phyloP scores from a whole-genome alignment of 2,329 filamentous ascomycete genomes.

The Arthroderma sp. region DNA sequence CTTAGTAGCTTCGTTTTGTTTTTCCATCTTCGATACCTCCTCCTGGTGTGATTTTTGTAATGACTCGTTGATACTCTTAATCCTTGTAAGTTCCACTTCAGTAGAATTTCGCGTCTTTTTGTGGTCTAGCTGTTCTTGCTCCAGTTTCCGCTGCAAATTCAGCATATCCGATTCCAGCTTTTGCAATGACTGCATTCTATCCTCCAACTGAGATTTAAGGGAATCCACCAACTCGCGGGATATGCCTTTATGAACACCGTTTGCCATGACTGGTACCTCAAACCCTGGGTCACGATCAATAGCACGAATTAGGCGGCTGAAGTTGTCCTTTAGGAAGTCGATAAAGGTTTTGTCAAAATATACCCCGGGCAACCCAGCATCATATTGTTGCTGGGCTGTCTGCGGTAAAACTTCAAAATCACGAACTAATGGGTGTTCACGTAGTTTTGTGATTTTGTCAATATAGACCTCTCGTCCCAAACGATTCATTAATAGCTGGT shows the following conservation, averaged over 20 bases:
- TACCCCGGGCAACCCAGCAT: conserved; percentile 56
- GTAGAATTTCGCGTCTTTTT: conserved; percentile 49
- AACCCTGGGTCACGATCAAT: conserved; percentile 84
- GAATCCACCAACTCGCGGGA: conserved; percentile 89
- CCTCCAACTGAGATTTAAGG: conserved; percentile 61
- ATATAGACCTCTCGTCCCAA: conserved; percentile 81
- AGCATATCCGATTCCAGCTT: conserved; percentile 44
- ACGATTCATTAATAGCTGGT: conserved; percentile 61
- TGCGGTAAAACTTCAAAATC: conserved; percentile 82
- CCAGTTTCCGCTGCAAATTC: conserved; percentile 41
- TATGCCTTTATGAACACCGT: conserved; percentile 74
- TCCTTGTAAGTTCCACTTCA: conserved; percentile 41
- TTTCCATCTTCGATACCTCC: conserved; percentile 44
- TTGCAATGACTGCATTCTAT: conserved; percentile 51
- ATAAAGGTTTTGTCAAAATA: conserved; percentile 79
- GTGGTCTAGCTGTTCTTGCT: conserved; percentile 63
- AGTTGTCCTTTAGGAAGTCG: conserved; percentile 93
- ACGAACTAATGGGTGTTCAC: conserved; percentile 63
- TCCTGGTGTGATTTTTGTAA: conserved; percentile 57
- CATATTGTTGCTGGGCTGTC: conserved; percentile 41
- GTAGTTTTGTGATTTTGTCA: conserved; percentile 62
- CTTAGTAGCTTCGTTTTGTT: conserved; percentile 32
- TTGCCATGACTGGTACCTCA: conserved; percentile 67
- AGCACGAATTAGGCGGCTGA: conserved; percentile 66
- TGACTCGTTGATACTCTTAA: conserved; percentile 56